phyloP scores from a whole-genome alignment of 768 basidiomycete species.

The Auriscalpium vulgare region DNA sequence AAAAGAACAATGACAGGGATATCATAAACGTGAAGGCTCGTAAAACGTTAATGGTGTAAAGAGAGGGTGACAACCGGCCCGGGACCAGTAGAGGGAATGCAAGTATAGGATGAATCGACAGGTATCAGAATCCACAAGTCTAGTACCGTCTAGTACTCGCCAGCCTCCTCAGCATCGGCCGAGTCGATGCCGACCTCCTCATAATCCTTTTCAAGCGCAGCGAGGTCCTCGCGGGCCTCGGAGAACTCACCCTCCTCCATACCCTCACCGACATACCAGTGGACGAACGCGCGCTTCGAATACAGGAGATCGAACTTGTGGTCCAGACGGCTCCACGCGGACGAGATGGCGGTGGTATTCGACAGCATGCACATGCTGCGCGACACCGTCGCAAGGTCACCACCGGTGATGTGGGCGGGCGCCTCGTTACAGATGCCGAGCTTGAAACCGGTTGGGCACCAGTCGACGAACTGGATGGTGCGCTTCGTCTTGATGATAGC shows the following conservation, averaged over 20 bases:
- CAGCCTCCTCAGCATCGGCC: conserved; percentile 42
- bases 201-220: conserved; percentile 98
- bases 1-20: conserved; percentile 2
- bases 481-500: conserved; percentile 70
- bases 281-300: conserved; percentile 49
- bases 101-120: conserved; percentile 10
- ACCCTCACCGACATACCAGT: conserved; percentile 69
- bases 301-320: conserved; percentile 78
- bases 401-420: conserved; percentile 66
- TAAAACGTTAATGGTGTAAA: background rate
- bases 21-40: conserved; percentile 1
- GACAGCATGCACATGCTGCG: conserved; percentile 74
- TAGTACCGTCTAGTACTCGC: conserved; percentile 32
- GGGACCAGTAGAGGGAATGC: background rate
- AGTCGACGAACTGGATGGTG: conserved; percentile 74
- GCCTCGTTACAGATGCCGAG: conserved; percentile 74
- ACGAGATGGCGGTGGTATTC: conserved; percentile 66
- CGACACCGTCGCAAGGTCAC: conserved; percentile 70
- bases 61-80: conserved; percentile 15
- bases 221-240: conserved; percentile 97
- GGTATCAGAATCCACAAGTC: background rate
- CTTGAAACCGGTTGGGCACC: conserved; percentile 77
- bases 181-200: conserved; percentile 69
- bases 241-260: conserved; percentile 97
- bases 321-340: conserved; percentile 68